Base-by-base conservation (phyloP, 495 filamentous ascomycete genomes). In the Chlorociboria aeruginascens region DNA sequence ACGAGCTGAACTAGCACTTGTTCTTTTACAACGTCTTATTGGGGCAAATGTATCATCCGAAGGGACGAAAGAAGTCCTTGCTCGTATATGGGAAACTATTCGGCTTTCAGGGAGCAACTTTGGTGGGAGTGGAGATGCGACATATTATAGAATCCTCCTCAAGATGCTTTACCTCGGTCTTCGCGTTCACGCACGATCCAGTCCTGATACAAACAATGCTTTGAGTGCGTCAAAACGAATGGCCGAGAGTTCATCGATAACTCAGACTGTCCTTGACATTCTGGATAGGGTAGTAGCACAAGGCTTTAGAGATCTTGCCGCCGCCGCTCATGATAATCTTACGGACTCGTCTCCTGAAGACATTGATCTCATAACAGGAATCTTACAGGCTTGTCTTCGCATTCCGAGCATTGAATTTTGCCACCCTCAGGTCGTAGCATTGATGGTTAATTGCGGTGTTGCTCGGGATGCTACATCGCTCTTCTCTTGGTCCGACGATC, bases 401-500 rank as follows among this genome's bases (percentile, higher is more conserved):
- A 71, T 95, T n/a, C 77, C 78, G 1, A 75, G 76, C 14, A 73
- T 86, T 52, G 69, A 72, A 25, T 66, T 73, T 43, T 76, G 72
- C 52, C 69, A 81, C 54, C 56, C 79, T 14, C 78, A 84, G 48
- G 76, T 89, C 51, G 72, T 80, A 40, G 75, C 74, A 39, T 77
- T 79, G 55, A 69, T 85, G 57, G 65, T 72, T 20, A 62, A 76
- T 34, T 73, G 83, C 58, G 77, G 92, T 46, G 79, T 81, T 3
- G 73, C 81, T n/a, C 82, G 89, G 51, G 81, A 85, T 43, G 89
- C 88, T 0, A 81, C 82, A 12, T 86, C 85, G 10, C 72, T 99
- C 42, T 96, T 93, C 63, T 94, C 86, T 6, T 99, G 93, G 93
- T 79, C 92, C 12, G 86, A 97, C 62, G 20, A 25, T 25, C 79